Base-by-base conservation (phyloP, 78 protist genomes). In the Dictyostelium capitatum region DNA sequence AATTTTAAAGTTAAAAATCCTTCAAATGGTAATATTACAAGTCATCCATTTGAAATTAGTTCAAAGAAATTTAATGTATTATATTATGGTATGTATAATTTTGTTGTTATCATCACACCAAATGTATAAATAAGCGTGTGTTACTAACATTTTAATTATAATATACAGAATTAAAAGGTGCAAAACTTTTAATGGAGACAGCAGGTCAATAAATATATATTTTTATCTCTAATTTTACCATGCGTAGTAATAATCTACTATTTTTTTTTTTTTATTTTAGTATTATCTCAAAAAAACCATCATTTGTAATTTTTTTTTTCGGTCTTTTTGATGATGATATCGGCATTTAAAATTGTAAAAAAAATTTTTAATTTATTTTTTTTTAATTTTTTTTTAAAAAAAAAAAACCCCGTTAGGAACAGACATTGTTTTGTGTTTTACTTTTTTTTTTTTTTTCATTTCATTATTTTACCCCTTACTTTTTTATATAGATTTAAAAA, bases 21-120 rank as follows among this genome's bases (percentile, higher is more conserved):
- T 32, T 77, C 93, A 77, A 87, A 14, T 62, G 83, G 83, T 51
- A 79, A 87, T 32, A 32, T 77, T 1, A 54, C 93, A 1, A 7
- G 28, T 32, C 83, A 87, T 50, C 93, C 93, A n/a, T 87, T 87
- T 65, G 93, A 87, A 77, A 87, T 87, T 43, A 87, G 93, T 77
- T 83, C 93, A 51, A 87, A 87, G 81, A 87, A 87, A 73, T 87
- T 87, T 77, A 87, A 87, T 87, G 93, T 87, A 87, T 87, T 87
- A 87, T 87, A 87, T 77, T 87, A 87, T 87, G 93, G 93, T 87
- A 77, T 23, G 83, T 75, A 6, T 56, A 11, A n/a, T n/a, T n/a
- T n/a, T n/a, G n/a, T n/a, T n/a, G n/a, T n/a, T 43, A 43, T 43
- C 48, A 30, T 73, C 2, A n/a, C n/a, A n/a, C 10, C n/a, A 7